Base-by-base conservation (phyloP, 768 basidiomycete genomes). In the Obba rivulosa region DNA sequence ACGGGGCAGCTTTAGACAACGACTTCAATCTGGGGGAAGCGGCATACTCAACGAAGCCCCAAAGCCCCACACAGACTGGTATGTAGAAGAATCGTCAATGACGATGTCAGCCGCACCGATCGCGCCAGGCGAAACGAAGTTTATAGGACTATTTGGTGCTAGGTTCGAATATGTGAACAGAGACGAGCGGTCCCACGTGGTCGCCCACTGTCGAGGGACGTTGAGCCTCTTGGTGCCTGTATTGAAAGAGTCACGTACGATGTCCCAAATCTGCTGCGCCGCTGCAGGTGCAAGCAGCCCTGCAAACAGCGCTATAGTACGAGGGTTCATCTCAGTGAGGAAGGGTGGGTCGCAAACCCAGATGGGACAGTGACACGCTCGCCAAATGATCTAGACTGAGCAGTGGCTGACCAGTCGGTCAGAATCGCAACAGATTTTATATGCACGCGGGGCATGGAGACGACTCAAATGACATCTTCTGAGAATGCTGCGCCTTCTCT, bases 21-120 rank as follows among this genome's bases (percentile, higher is more conserved):
- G 13, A n/a, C 18, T 4, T 5, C 37, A n/a, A n/a, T 39, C 5
- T 21, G 20, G 16, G 40, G 18, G 35, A 36, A 25, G 14, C 31
- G 34, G 3, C 23, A 9, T 56, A 87, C 87, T 87, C 25, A 88
- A 66, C 0, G 79, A 57, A 8, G 74, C 83, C 0, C 86, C 86
- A 56, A 85, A 84, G 11, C 87, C 86, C 44, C 71, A 73, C 35
- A 89, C 78, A 1, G 70, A 65, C 64, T 87, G 87, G 62, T 76
- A 80, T n/a, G 73, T 61, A 2, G 66, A 53, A 2, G 63, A 64
- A 59, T 85, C 84, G 40, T 79, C 60, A 13, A 89, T 65, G 36
- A 73, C 71, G 45, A 88, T 87, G 59, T 87, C 77, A 0, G 84
- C 85, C 38, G 67, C 69, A 2, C 73, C 82, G 34, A 73, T 72